Evolutionary conservation across 2,329 filamentous ascomycete species (phyloP), one percentile per base, ranked within the genome.

Genomic region (Fusarium continuum): DNA sequence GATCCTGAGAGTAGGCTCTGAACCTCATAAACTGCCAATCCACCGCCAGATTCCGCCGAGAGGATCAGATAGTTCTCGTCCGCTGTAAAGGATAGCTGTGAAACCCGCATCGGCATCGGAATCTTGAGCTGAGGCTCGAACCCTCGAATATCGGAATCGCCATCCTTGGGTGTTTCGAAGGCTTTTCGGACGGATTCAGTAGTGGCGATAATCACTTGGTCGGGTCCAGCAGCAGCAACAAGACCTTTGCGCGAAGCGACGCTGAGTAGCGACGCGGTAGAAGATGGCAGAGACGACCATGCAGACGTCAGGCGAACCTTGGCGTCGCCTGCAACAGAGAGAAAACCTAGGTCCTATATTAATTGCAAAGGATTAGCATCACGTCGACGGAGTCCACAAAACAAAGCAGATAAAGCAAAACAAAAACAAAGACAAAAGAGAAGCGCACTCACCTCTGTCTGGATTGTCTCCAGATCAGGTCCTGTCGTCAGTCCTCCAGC

Each of bases 1-100:
- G 84, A 85, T 48, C 88, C 88, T 68, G 88, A 83, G 39, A 88
- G 78, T 17, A 97, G 79, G 36, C 83, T 81, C 53, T 90, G 81
- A 2, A 91, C 88, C 51, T 93, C 87, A 72, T 96, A 98, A 4
- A 96, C 89, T 5, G 91, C 90, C 60, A 99, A 79, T 5, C 93
- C 92, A 28, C 92, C 91, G 10, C 91, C 91, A 50, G 85, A 82
- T 76, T 97, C 91, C 4, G 92, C 91, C 10, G 92, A 92, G 22
- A 97, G 81, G 29, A 97, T 85, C 58, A 99, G 80, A 68, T 90
- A 92, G 68, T 87, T 87, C 73, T 97, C 96, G 70, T 96, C 91
- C n/a, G 91, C 86, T 1, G 92, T 94, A 75, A 99, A 99, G 14
- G 89, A 88, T 17, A 99, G 82, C 75, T 99, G 95, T 10, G 92